Base-by-base conservation (phyloP, 805 yeast genomes). In the Blastobotrys robertii region DNA sequence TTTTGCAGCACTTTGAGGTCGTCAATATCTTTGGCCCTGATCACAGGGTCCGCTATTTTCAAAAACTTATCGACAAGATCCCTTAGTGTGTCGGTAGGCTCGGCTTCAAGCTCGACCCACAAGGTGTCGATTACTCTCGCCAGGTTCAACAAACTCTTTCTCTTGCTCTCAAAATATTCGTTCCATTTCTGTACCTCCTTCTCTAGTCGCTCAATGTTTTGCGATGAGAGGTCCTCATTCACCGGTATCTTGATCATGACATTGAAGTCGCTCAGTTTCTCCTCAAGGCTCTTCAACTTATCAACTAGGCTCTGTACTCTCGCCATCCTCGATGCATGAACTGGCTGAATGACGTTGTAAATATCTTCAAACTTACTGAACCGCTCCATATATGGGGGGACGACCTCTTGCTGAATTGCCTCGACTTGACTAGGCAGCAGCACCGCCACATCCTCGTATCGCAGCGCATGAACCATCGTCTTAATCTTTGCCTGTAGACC, bases 51-150 rank as follows among this genome's bases (percentile, higher is more conserved):
- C 6, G 25, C 25, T 19, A 19, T 19, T 19, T 35, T 1, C 44
- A 38, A 10, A 59, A 37, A 16, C 57, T 53, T n/a, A 37, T 37
- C 8, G 48, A 32, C 31, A 58, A 63, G 19, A 58, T 53, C 10
- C 52, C 52, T 4, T 48, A 44, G 44, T 57, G 61, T 1, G 58
- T 50, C 1, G 25, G 25, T 19, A 19, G 25, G 25, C 25, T 19
- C 25, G 25, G 59, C 54, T 1, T 60, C 64, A 15, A 60, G 54
- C 38, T 60, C 59, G 2, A 59, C 56, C 61, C 62, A 60, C n/a
- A 60, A 43, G 6, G 46, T 34, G 28, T 52, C 59, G 10, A 60
- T 56, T 9, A 47, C 44, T n/a, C 46, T 30, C 5, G 63, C 55
- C 14, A 39, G 43, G n/a, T 44, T 45, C 14, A 49, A 43, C 3